Percentiles rank a stretch among this genome's conserved stretches.
Conservation (phyloP, 2,329 filamentous ascomycete genomes). For the Lachnellula willkommii region DNA sequence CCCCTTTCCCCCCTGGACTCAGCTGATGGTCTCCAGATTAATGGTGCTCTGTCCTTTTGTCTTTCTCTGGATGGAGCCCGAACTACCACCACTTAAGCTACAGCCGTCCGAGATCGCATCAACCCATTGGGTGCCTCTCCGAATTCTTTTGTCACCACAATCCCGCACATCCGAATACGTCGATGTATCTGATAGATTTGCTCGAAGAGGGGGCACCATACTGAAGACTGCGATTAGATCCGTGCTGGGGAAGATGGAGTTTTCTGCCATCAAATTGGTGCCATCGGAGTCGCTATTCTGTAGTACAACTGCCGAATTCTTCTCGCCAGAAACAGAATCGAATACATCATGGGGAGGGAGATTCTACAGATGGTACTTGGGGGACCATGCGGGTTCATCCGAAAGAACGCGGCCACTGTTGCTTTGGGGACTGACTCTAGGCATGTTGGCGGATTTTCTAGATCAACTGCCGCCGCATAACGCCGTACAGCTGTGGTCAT, state of each 20-base stretch:
- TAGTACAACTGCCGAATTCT: conserved; percentile 46
- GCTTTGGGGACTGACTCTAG: conserved; percentile 64
- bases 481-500: conserved; percentile 58
- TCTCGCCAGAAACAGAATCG: conserved; percentile 22
- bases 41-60: conserved; percentile 68
- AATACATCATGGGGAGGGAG: conserved; percentile 4
- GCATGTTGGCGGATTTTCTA: conserved; percentile 62
- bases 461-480: conserved; percentile 60
- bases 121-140: conserved; percentile 63
- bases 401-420: conserved; percentile 43
- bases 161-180: conserved; percentile 59
- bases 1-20: background rate
- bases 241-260: conserved; percentile 61
- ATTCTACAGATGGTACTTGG: conserved; percentile 28
- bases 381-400: conserved; percentile 29
- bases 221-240: conserved; percentile 49
- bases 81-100: conserved; percentile 52
- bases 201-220: conserved; percentile 49
- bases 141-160: conserved; percentile 53
- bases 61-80: conserved; percentile 54
- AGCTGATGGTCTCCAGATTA: conserved; percentile 39
- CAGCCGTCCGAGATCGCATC: conserved; percentile 65
- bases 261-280: conserved; percentile 57
- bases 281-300: conserved; percentile 58
- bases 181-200: conserved; percentile 57